Evolutionary conservation across 2,329 filamentous ascomycete genomes (phyloP), one percentile per base, ranked within the genome.

Genomic region (Cordyceps fumosorosea): DNA sequence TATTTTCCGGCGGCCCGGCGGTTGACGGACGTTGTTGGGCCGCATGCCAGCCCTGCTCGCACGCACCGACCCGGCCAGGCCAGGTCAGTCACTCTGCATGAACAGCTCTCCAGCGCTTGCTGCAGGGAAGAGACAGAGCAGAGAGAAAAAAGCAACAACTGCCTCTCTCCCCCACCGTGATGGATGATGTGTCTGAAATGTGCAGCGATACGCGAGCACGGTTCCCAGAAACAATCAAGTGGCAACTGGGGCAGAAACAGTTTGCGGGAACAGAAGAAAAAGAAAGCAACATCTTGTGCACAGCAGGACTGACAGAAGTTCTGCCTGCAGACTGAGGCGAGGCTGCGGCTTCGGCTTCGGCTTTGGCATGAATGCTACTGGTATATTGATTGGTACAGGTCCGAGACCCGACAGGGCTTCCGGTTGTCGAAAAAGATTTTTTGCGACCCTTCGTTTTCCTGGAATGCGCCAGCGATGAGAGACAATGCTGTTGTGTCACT

Each of bases 191-290:
- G 34, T 29, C 56, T 29, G 47, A 22, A 59, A 59, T 59, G 48
- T 34, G 34, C 56, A 60, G 44, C 48, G 57, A 60, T 60, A 53
- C 57, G 57, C 57, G 57, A 60, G 32, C 29, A 14, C 18, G 37
- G 14, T n/a, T 14, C 20, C 22, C 37, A 44, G 29, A 37, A 11
- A 37, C 40, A 20, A 29, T 22, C 40, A 45, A 45, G 53, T 56
- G 53, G 22, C 32, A 10, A 14, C 29, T 22, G 32, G 29, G 32
- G 29, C 26, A 34, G 18, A 52, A 52, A 51, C 24, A 51, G 29
- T 18, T 44, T 44, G 53, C 26, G 53, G 54, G 24, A 56, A 32
- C 34, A 3, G 11, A 18, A 14, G 4, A 45, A 32, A 42, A 14
- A 55, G 52, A 14, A 18, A 26, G 5, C 12, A 55, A 26, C 14